Percentiles rank a stretch among this genome's conserved stretches.
Evolutionary conservation across 768 basidiomycete species (phyloP).

Genomic region (Mycena galopus): DNA sequence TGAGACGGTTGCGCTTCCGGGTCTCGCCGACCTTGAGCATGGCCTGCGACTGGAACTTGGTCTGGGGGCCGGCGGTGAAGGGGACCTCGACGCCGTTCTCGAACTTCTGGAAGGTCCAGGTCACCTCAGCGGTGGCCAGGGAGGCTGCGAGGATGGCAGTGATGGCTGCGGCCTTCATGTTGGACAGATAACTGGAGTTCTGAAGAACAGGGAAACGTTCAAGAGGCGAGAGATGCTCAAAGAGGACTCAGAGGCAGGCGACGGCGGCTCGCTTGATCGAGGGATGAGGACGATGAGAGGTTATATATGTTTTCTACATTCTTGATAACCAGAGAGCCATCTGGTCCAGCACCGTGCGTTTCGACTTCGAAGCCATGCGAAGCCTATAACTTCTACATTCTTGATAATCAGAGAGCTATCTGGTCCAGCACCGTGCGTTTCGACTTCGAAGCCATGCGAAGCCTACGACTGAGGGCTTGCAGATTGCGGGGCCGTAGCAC

Average conservation of each 20-base stretch:
- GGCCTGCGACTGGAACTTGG: constrained; percentile 31
- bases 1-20: constrained; percentile 28
- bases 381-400: background rate
- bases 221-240: constrained; percentile 1
- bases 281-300: constrained; percentile 8
- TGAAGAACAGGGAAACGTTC: background rate
- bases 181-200: constrained; percentile 6
- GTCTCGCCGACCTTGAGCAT: constrained; percentile 23
- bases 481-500: constrained; percentile 1
- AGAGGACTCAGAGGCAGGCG: constrained; percentile 10
- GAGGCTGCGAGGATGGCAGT: constrained; percentile 26
- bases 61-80: constrained; percentile 17
- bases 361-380: background rate
- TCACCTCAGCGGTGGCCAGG: constrained; percentile 25
- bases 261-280: background rate
- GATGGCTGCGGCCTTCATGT: constrained; percentile 26
- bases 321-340: background rate
- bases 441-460: background rate
- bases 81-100: constrained; percentile 27
- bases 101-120: constrained; percentile 30
- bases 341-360: background rate
- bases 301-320: background rate
- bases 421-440: background rate
- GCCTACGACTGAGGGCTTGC: background rate
- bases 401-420: background rate